Percentiles rank a stretch among this genome's conserved stretches.
Evolutionary conservation across 306 rosid genomes (phyloP).

Genomic region (Nissolia schottii): DNA sequence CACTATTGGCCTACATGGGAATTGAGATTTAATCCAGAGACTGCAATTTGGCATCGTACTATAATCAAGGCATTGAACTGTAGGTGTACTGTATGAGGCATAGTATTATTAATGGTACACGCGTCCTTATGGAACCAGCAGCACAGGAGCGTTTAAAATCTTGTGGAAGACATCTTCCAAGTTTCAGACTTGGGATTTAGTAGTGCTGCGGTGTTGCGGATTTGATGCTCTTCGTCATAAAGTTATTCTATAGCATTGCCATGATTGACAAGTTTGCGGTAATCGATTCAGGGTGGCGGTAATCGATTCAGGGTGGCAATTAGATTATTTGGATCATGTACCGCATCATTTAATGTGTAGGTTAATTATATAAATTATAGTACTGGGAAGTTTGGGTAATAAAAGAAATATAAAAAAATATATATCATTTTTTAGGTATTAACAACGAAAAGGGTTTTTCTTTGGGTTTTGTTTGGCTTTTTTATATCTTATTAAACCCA

Average conservation of each 20-base stretch:
- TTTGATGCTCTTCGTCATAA: slow-evolving; percentile 13
- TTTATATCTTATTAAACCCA: neutral
- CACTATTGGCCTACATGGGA: slow-evolving; percentile 98
- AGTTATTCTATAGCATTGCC: slow-evolving; percentile 17
- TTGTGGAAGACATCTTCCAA: neutral
- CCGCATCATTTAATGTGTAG: neutral
- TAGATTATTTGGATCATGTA: slow-evolving; percentile 14
- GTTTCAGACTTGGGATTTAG: slow-evolving; percentile 6
- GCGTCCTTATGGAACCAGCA: neutral
- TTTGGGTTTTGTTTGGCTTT: neutral
- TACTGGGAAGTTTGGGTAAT: slow-evolving; percentile 1
- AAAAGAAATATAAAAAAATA: neutral
- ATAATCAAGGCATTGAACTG: slow-evolving; percentile 52
- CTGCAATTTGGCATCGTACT: slow-evolving; percentile 76
- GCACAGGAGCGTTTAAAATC: neutral
- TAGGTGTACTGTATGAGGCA: slow-evolving; percentile 24
- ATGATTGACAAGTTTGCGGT: neutral
- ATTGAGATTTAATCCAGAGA: slow-evolving; percentile 67
- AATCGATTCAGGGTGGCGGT: neutral
- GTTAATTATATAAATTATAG: neutral
- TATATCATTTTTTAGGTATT: neutral
- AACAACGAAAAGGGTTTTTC: neutral
- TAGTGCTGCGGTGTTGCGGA: slow-evolving; percentile 18
- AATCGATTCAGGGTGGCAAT: slow-evolving; percentile 13
- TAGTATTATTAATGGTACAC: neutral